These are phyloP conservation scores for Termitomyces sp. DNA, from an alignment of 768 basidiomycete species.

Conservation along the genomic window DNA sequence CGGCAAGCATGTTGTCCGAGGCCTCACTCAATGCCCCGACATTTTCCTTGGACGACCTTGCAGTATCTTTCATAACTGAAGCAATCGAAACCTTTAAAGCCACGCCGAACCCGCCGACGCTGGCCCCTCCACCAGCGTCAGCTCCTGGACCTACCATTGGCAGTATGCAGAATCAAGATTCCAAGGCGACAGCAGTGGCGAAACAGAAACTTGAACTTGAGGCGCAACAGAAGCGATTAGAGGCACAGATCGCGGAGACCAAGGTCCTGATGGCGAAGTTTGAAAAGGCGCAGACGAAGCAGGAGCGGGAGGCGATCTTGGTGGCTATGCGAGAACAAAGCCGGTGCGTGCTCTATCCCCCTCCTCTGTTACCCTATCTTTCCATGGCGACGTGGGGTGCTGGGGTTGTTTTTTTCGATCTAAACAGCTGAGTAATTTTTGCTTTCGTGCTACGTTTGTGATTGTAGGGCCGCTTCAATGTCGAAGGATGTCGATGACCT, in stretches of 20 bases:
- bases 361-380: conserved; percentile 8
- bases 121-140: background rate
- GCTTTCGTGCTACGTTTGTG: conserved; percentile 15
- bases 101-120: conserved; percentile 11
- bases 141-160: background rate
- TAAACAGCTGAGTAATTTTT: conserved; percentile 18
- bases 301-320: conserved; percentile 44
- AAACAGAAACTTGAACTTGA: conserved; percentile 29
- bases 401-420: conserved; percentile 3
- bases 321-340: conserved; percentile 42
- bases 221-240: conserved; percentile 41
- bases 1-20: background rate
- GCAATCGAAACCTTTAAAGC: conserved; percentile 42
- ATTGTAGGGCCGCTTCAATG: conserved; percentile 20
- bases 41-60: conserved; percentile 47
- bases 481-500: conserved; percentile 27
- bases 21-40: background rate
- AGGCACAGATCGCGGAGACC: conserved; percentile 48
- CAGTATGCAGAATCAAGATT: background rate
- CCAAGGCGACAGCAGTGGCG: background rate
- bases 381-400: conserved; percentile 2
- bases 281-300: conserved; percentile 39
- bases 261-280: conserved; percentile 46
- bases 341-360: conserved; percentile 38
- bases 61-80: conserved; percentile 53